Conservation (phyloP, 1,284 basidiomycete species). For the Boletellus sp. region DNA sequence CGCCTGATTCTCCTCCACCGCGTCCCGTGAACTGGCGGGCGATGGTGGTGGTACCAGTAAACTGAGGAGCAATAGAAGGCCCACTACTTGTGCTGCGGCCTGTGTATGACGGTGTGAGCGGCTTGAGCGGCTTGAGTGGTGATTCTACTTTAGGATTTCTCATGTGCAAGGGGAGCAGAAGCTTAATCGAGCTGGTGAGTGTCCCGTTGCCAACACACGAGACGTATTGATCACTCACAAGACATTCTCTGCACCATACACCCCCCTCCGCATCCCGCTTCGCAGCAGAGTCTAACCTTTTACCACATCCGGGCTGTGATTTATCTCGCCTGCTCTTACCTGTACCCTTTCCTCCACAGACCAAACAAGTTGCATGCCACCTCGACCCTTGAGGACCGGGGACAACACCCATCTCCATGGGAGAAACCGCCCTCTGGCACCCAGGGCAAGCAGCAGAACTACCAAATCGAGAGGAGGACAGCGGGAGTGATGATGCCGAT, state of each 20-base stretch:
- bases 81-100: constrained; percentile 37
- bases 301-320: constrained; percentile 71
- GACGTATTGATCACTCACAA: constrained; percentile 45
- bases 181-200: constrained; percentile 36
- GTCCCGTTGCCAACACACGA: constrained; percentile 1
- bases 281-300: constrained; percentile 78
- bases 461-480: constrained; percentile 61
- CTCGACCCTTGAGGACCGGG: constrained; percentile 73
- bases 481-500: constrained; percentile 34
- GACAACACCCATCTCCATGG: constrained; percentile 79
- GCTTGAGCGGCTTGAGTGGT: constrained; percentile 42
- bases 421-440: constrained; percentile 65
- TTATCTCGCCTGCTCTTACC: constrained; percentile 44
- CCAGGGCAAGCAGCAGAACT: constrained; percentile 63
- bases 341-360: constrained; percentile 68
- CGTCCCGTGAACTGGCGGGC: constrained; percentile 72
- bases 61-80: constrained; percentile 46
- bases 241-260: constrained; percentile 80
- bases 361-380: constrained; percentile 73
- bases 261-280: constrained; percentile 65
- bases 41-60: constrained; percentile 67
- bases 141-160: constrained; percentile 45
- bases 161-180: constrained; percentile 50
- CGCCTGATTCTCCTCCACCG: constrained; percentile 40
- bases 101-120: constrained; percentile 46